phyloP scores from a whole-genome alignment of 2,329 filamentous ascomycete species.

The Epicoccum sorghinum region DNA sequence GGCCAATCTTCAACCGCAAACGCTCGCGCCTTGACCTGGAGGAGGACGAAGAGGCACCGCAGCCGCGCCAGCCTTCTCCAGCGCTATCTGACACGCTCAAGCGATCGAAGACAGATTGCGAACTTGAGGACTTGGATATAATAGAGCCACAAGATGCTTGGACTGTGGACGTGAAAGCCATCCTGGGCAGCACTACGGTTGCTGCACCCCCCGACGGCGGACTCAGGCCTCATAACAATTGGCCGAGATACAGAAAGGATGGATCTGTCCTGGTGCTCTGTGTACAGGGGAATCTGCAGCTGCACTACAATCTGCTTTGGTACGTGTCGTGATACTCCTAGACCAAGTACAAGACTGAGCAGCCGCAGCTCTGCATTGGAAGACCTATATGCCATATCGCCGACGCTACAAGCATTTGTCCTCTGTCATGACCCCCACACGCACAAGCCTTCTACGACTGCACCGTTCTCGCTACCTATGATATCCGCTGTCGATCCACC shows the following conservation, averaged over 20 bases:
- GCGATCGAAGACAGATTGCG: constrained; percentile 43
- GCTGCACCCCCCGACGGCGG: constrained; percentile 19
- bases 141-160: constrained; percentile 38
- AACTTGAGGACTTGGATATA: constrained; percentile 44
- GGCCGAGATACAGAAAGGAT: constrained; percentile 24
- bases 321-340: constrained; percentile 16
- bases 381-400: constrained; percentile 40
- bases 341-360: constrained; percentile 2
- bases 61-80: constrained; percentile 28
- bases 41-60: constrained; percentile 30
- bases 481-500: constrained; percentile 40
- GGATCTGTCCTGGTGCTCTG: constrained; percentile 37
- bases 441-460: constrained; percentile 32
- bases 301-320: constrained; percentile 47
- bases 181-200: constrained; percentile 38
- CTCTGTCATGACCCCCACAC: constrained; percentile 43
- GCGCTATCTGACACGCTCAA: constrained; percentile 38
- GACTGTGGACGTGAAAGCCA: constrained; percentile 39
- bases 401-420: constrained; percentile 41
- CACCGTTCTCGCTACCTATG: constrained; percentile 38
- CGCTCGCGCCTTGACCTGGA: constrained; percentile 41
- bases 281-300: constrained; percentile 42
- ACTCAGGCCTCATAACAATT: constrained; percentile 37
- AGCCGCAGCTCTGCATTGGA: constrained; percentile 33
- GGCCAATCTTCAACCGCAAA: constrained; percentile 37